Evolutionary conservation across 2,329 filamentous ascomycete genomes (phyloP).

Genomic region (Coniochaeta sp.): DNA sequence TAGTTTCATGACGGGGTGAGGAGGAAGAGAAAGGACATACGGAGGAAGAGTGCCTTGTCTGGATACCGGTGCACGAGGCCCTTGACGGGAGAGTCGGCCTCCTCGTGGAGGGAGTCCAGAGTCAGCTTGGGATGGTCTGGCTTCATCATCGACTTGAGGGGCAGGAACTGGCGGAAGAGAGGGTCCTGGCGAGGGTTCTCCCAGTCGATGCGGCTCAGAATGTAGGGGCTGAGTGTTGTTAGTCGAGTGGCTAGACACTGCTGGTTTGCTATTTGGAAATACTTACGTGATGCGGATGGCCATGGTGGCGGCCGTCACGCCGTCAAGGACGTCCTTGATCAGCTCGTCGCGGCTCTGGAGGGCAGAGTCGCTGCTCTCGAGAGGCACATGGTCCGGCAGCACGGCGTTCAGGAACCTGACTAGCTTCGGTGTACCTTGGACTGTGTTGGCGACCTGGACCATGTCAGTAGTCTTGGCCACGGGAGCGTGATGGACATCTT

Average conservation of each 20-base stretch:
- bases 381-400: conserved; percentile 42
- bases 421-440: conserved; percentile 40
- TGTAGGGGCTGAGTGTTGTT: conserved; percentile 38
- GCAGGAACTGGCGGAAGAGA: conserved; percentile 53
- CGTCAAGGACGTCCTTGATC: conserved; percentile 44
- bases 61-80: conserved; percentile 58
- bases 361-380: conserved; percentile 17
- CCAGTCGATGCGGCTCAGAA: conserved; percentile 55
- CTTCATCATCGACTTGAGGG: conserved; percentile 43
- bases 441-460: conserved; percentile 37
- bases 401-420: conserved; percentile 39
- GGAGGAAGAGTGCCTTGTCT: conserved; percentile 55
- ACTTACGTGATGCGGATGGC: conserved; percentile 47
- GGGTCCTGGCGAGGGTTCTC: conserved; percentile 50
- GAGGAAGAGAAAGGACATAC: conserved; percentile 32
- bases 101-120: conserved; percentile 54
- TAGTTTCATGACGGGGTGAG: too few relatives aligned
- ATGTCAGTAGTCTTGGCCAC: conserved; percentile 3
- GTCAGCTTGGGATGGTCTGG: conserved; percentile 47
- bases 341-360: conserved; percentile 44
- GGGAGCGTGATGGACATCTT: not conserved
- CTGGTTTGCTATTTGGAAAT: not conserved
- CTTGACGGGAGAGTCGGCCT: conserved; percentile 45
- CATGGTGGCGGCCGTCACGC: conserved; percentile 50
- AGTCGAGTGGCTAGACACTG: conserved; percentile 2